phyloP scores from a whole-genome alignment of 1,284 basidiomycete species.

The Marasmius sp. region DNA sequence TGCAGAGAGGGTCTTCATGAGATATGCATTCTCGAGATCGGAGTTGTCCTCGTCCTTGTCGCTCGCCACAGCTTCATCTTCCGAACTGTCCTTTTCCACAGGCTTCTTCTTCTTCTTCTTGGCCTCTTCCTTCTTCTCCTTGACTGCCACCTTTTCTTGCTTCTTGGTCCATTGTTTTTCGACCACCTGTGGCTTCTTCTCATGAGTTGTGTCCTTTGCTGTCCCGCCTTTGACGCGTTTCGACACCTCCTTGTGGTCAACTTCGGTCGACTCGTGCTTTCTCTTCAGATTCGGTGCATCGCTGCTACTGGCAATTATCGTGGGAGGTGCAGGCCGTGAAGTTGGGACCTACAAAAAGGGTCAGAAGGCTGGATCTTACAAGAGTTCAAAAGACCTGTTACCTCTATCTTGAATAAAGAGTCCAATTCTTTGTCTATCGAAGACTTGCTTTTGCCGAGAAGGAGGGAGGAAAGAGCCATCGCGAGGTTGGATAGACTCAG shows the following conservation, averaged over 20 bases:
- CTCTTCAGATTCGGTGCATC: background rate
- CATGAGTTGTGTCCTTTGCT: background rate
- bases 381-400: background rate
- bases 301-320: background rate
- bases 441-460: background rate
- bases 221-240: background rate
- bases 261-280: background rate
- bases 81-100: background rate
- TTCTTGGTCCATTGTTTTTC: background rate
- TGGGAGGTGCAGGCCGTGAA: background rate
- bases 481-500: background rate
- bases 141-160: background rate
- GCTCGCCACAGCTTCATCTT: conserved; percentile 18
- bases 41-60: conserved; percentile 33
- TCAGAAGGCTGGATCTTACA: background rate
- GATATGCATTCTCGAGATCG: conserved; percentile 33
- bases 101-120: background rate
- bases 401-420: background rate
- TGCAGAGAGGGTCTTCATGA: conserved; percentile 2
- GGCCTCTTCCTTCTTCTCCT: background rate
- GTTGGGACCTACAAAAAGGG: background rate
- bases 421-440: background rate
- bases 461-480: background rate
- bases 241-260: background rate
- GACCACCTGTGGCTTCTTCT: background rate